phyloP scores from a whole-genome alignment of 345 rosid genomes.

The Salix caprea region DNA sequence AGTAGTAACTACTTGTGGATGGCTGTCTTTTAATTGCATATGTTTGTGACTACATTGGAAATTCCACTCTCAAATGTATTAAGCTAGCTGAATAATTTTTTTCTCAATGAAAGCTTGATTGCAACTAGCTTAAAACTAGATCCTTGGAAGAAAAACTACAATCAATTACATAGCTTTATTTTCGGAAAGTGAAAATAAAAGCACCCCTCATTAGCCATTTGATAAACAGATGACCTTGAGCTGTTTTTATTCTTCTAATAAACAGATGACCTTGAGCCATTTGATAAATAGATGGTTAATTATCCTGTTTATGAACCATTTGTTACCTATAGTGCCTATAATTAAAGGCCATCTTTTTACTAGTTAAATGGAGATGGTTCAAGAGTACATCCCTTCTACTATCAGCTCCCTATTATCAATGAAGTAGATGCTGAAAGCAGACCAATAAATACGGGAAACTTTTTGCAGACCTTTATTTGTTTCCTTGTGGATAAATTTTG shows the following conservation, averaged over 20 bases:
- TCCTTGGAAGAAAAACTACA: neutral
- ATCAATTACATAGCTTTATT: neutral
- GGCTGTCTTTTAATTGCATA: neutral
- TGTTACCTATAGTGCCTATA: neutral
- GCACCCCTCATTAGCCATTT: neutral
- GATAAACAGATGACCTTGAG: neutral
- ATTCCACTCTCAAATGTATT: neutral
- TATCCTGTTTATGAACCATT: neutral
- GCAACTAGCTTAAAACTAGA: neutral
- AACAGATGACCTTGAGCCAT: neutral
- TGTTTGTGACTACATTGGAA: neutral
- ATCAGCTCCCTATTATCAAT: neutral
- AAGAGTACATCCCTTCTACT: neutral
- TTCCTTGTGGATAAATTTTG: neutral
- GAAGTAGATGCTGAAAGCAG: neutral
- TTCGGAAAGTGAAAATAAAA: neutral
- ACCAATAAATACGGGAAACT: neutral
- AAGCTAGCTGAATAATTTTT: neutral
- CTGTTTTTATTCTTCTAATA: neutral
- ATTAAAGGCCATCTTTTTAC: neutral
- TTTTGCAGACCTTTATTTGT: neutral
- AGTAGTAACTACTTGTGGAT: slow-evolving; percentile 14
- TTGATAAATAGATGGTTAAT: neutral
- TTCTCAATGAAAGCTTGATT: slow-evolving; percentile 1
- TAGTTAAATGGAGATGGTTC: neutral